These are phyloP conservation scores for Arxiozyma heterogenica DNA, from an alignment of 1,139 yeast species.

Conservation along the genomic window DNA sequence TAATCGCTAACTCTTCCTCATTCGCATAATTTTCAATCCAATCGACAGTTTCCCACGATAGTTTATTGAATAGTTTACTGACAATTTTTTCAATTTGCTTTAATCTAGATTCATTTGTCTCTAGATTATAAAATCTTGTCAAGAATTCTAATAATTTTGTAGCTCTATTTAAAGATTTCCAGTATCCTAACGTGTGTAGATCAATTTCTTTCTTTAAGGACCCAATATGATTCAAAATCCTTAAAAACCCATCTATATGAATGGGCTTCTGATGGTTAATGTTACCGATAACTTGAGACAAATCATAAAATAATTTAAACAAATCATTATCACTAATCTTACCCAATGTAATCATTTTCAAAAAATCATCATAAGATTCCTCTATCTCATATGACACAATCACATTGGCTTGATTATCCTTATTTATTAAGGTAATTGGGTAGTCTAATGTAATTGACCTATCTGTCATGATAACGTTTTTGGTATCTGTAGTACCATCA, in stretches of 20 bases:
- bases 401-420: conserved; percentile 41
- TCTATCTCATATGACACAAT: conserved; percentile 32
- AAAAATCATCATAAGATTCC: conserved; percentile 27
- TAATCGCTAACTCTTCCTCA: conserved; percentile 9
- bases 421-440: conserved; percentile 35
- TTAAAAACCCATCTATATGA: conserved; percentile 24
- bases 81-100: neutral
- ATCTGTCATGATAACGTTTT: conserved; percentile 39
- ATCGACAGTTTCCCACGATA: neutral
- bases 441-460: conserved; percentile 32
- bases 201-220: conserved; percentile 2
- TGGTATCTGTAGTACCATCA: conserved; percentile 33
- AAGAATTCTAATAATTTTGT: conserved; percentile 1
- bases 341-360: conserved; percentile 21
- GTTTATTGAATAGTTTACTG: neutral
- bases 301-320: conserved; percentile 28
- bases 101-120: conserved; percentile 2
- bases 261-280: conserved; percentile 18
- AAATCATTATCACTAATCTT: conserved; percentile 24
- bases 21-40: neutral
- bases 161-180: conserved; percentile 13
- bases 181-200: conserved; percentile 8
- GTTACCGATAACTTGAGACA: conserved; percentile 27
- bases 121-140: neutral
- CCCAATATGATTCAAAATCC: conserved; percentile 13